Base-by-base conservation (phyloP, 768 basidiomycete genomes). In the Suillus cothurnatus region DNA sequence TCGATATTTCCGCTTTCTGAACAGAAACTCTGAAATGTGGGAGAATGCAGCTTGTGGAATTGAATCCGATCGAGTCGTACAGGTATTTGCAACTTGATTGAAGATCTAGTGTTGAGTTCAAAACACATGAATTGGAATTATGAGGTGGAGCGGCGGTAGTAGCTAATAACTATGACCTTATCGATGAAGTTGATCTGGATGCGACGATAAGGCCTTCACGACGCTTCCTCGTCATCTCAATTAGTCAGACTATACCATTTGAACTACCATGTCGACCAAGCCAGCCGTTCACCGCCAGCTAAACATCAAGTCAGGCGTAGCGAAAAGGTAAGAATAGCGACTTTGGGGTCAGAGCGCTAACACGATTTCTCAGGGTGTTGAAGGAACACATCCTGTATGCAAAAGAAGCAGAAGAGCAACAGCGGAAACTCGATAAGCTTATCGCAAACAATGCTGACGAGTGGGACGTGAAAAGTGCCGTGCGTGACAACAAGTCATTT, bases 401-500 rank as follows among this genome's bases (percentile, higher is more conserved):
- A 68, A 83, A 85, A 59, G 94, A 96, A 79, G 83, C 83, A 6
- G 84, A 80, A 66, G 81, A 86, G 39, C 82, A 86, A 68, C 79
- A 86, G 70, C 75, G 74, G 61, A 89, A 84, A 71, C 79, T 88
- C n/a, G 86, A 88, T 68, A 86, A 86, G 74, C 77, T 90, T 71
- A 75, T 85, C 64, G 84, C 83, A 14, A 84, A 86, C 60, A 84
- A 77, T 59, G 85, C 84, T 49, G 90, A 93, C 68, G 87, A 87
- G 49, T 94, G 91, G 91, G 88, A 92, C 63, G 79, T 90, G 73
- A 91, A 86, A 76, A 93, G 88, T 76, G 85, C 83, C 71, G 92
- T 92, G 74, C 69, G 89, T 79, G 57, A 43, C 26, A 28, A 41
- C n/a, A 11, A 38, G 19, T 59, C 58, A 59, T 59, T 43, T 59